Percentiles rank a stretch among this genome's conserved stretches.
phyloP scores from a whole-genome alignment of 1,139 yeast species.

The Saccharomyces uvarum region DNA sequence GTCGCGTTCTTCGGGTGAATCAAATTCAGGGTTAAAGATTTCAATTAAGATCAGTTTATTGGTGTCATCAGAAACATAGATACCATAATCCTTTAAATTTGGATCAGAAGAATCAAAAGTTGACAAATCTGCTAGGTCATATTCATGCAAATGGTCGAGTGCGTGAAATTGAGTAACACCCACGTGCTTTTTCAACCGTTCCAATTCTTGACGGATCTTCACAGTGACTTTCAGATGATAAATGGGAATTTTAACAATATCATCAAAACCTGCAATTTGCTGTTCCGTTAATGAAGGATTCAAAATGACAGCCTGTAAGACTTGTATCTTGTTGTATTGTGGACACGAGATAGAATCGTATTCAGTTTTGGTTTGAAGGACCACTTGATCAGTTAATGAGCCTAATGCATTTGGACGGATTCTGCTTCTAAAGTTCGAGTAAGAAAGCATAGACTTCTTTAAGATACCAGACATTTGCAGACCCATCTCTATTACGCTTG shows the following conservation, averaged over 20 bases:
- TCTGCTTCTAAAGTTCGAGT: slow-evolving; percentile 24
- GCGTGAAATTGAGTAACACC: slow-evolving; percentile 31
- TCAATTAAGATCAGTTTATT: slow-evolving; percentile 39
- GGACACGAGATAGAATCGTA: slow-evolving; percentile 26
- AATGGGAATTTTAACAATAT: slow-evolving; percentile 23
- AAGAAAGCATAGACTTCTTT: slow-evolving; percentile 23
- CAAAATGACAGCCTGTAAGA: slow-evolving; percentile 24
- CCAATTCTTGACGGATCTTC: slow-evolving; percentile 28
- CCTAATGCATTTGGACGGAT: slow-evolving; percentile 23
- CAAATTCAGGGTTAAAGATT: slow-evolving; percentile 37
- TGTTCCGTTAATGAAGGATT: slow-evolving; percentile 12
- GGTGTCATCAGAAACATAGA: slow-evolving; percentile 38
- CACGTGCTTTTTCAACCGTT: slow-evolving; percentile 20
- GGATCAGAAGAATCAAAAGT: slow-evolving; percentile 18
- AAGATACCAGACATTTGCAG: slow-evolving; percentile 24
- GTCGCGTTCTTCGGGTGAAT: slow-evolving; percentile 32
- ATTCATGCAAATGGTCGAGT: slow-evolving; percentile 32
- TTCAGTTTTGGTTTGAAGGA: slow-evolving; percentile 24
- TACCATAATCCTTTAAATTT: slow-evolving; percentile 36
- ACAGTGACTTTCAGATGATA: slow-evolving; percentile 34
- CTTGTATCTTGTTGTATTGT: slow-evolving; percentile 22
- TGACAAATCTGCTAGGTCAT: slow-evolving; percentile 34
- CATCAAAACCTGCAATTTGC: slow-evolving; percentile 10
- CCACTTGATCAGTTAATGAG: slow-evolving; percentile 26
- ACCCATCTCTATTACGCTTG: slow-evolving; percentile 10